A percentile compares a stretch with the other conserved stretches of the same genome.
Conservation (phyloP, 306 rosid genomes). For the Citrullus amarus region DNA sequence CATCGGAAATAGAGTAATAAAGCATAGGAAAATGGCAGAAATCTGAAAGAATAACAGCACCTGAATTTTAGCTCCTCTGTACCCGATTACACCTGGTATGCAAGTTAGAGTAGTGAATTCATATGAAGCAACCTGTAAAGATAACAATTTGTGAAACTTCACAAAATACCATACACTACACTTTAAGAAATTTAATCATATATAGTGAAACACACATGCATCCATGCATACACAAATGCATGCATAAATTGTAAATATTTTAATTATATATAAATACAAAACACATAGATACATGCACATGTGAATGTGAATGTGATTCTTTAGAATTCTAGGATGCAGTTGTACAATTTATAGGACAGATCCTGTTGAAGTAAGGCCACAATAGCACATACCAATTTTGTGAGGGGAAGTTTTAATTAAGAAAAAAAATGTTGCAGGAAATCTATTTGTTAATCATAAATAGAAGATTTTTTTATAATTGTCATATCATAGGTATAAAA, state of each 20-base stretch:
- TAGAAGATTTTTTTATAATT: no score
- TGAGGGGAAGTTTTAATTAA: no score
- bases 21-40: background rate
- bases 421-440: no score
- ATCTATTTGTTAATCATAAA: no score
- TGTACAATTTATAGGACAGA: no score
- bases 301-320: no score
- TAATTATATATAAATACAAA: background rate
- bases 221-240: background rate
- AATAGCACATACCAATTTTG: no score
- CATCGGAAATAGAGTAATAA: background rate
- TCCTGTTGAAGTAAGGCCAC: no score
- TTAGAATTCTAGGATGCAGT: no score
- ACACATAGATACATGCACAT: background rate
- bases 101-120: conserved; percentile 96
- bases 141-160: background rate
- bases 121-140: conserved; percentile 86
- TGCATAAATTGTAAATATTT: background rate
- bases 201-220: background rate
- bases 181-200: background rate
- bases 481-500: no score
- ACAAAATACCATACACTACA: background rate
- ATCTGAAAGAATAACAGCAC: conserved; percentile 17
- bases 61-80: conserved; percentile 97
- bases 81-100: conserved; percentile 88